A percentile compares a stretch with the other conserved stretches of the same genome.
These are phyloP conservation scores for Dothistroma pini DNA, from an alignment of 2,329 filamentous ascomycete species.

Conservation along the genomic window DNA sequence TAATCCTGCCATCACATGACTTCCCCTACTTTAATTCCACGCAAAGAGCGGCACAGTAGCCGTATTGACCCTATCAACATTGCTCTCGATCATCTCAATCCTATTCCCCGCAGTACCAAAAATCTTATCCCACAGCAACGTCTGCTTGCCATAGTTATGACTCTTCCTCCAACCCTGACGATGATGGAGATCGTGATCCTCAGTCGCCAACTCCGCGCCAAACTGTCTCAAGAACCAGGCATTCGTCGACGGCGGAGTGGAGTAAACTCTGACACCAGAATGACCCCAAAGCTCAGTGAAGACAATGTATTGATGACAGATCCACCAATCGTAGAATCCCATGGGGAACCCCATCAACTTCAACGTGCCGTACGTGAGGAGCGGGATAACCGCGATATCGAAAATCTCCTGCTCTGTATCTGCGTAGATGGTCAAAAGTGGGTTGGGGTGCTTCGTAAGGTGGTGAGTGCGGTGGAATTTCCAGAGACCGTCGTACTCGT, in stretches of 20 bases:
- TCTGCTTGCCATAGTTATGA: slow-evolving; percentile 41
- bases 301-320: slow-evolving; percentile 45
- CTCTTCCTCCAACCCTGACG: slow-evolving; percentile 39
- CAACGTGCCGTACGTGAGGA: slow-evolving; percentile 39
- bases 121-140: slow-evolving; percentile 38
- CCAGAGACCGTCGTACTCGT: slow-evolving; percentile 42
- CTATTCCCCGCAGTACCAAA: slow-evolving; percentile 35
- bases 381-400: slow-evolving; percentile 42
- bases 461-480: slow-evolving; percentile 47
- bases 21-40: background rate
- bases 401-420: slow-evolving; percentile 44
- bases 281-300: slow-evolving; percentile 42
- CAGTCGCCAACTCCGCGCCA: slow-evolving; percentile 39
- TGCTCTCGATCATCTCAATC: slow-evolving; percentile 32
- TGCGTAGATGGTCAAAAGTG: slow-evolving; percentile 42
- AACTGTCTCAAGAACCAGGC: slow-evolving; percentile 36
- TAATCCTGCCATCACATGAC: background rate
- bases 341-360: slow-evolving; percentile 41
- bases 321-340: slow-evolving; percentile 48
- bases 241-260: slow-evolving; percentile 36
- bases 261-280: slow-evolving; percentile 39
- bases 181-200: slow-evolving; percentile 44
- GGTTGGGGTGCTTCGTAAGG: slow-evolving; percentile 46
- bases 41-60: background rate
- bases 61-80: background rate